These are phyloP conservation scores for Aspergillus sp. DNA, from an alignment of 2,329 filamentous ascomycete genomes.

Conservation along the genomic window DNA sequence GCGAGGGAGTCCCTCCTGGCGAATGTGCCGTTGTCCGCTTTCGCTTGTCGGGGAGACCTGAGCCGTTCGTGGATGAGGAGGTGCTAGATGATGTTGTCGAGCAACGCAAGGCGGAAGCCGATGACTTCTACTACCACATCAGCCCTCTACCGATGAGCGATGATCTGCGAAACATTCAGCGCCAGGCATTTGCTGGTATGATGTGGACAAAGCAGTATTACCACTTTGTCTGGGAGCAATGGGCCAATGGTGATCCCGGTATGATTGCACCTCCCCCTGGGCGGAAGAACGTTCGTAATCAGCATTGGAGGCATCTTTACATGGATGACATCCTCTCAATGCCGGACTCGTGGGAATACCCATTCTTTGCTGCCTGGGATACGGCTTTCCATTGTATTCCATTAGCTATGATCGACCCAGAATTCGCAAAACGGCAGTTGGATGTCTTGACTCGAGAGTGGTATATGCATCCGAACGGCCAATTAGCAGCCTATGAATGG, in stretches of 20 bases:
- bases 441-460: conserved; percentile 95
- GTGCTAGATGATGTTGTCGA: conserved; percentile 89
- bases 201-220: conserved; percentile 99
- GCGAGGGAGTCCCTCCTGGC: conserved; percentile 80
- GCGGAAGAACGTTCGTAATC: conserved; percentile 79
- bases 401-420: conserved; percentile 93
- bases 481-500: conserved; percentile 92
- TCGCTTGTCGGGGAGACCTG: conserved; percentile 73
- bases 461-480: conserved; percentile 98
- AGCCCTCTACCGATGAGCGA: conserved; percentile 92
- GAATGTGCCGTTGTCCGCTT: conserved; percentile 96
- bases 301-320: conserved; percentile 91
- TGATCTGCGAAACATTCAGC: conserved; percentile 90
- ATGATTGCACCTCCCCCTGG: conserved; percentile 82
- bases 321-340: conserved; percentile 94
- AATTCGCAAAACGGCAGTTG: conserved; percentile 97
- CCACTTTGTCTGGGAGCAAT: conserved; percentile 95
- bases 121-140: conserved; percentile 93
- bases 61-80: conserved; percentile 86
- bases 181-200: conserved; percentile 94
- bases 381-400: conserved; percentile 96
- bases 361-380: conserved; percentile 97
- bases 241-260: conserved; percentile 89
- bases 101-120: conserved; percentile 80
- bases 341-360: conserved; percentile 98